Percentiles rank a stretch among this genome's conserved stretches.
Conservation (phyloP, 2,329 filamentous ascomycete genomes). For the Elsinoe batatas region DNA sequence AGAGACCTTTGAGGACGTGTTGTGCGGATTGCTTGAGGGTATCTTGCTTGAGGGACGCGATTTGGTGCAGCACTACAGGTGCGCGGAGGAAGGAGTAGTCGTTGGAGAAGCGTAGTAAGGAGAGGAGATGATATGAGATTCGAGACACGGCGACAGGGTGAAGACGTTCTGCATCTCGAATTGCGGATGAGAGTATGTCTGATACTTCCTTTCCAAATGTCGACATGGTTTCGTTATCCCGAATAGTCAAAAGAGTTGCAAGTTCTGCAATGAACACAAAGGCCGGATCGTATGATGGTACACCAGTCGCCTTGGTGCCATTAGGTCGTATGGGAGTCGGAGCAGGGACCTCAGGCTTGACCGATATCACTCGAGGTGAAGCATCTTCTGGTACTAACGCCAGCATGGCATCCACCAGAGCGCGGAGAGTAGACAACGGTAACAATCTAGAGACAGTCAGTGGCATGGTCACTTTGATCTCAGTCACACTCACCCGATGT, state of each 20-base stretch:
- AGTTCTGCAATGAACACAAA: conserved; percentile 88
- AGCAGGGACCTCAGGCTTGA: conserved; percentile 73
- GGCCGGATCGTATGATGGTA: conserved; percentile 69
- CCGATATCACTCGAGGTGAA: conserved; percentile 69
- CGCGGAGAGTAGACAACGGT: conserved; percentile 48
- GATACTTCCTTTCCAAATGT: conserved; percentile 69
- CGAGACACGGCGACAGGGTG: conserved; percentile 79
- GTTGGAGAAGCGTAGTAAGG: conserved; percentile 72
- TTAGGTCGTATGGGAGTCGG: conserved; percentile 49
- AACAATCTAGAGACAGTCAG: conserved; percentile 43
- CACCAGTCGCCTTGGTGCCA: conserved; percentile 46
- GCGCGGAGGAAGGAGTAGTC: conserved; percentile 86
- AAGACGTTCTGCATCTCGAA: conserved; percentile 67
- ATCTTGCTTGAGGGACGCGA: conserved; percentile 76
- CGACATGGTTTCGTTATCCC: conserved; percentile 62
- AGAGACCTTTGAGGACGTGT: conserved; percentile 67
- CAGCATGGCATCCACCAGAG: conserved; percentile 63
- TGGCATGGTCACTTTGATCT: background rate
- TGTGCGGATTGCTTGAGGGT: conserved; percentile 65
- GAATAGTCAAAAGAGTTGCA: conserved; percentile 69
- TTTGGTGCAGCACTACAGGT: conserved; percentile 81
- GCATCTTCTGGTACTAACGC: conserved; percentile 80
- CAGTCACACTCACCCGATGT: conserved; percentile 56
- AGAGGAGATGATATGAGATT: conserved; percentile 77
- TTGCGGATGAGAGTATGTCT: conserved; percentile 66